These are phyloP conservation scores for Coniosporium tulheliwenetii DNA, from an alignment of 2,329 filamentous ascomycete species.

Conservation along the genomic window DNA sequence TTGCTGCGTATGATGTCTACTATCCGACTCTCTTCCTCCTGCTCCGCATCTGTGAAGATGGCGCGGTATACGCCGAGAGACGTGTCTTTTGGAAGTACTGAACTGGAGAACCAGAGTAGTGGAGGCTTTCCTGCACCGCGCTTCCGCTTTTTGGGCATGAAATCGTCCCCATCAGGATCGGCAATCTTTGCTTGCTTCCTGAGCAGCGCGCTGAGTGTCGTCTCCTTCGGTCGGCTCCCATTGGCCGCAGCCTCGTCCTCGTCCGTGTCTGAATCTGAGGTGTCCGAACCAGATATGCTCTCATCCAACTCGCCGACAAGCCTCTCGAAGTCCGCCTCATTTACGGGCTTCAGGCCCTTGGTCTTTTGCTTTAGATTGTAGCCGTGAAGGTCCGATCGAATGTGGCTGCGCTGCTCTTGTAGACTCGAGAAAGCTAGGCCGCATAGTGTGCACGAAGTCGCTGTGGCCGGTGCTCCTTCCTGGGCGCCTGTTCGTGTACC, in stretches of 20 bases:
- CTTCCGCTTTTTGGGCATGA: constrained; percentile 31
- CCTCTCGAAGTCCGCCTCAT: constrained; percentile 73
- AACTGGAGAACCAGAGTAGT: constrained; percentile 71
- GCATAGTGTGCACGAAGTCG: constrained; percentile 72
- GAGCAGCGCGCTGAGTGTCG: constrained; percentile 58
- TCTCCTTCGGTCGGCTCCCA: constrained; percentile 41
- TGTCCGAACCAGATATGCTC: constrained; percentile 74
- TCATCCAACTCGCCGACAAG: constrained; percentile 75
- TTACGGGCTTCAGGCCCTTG: constrained; percentile 53
- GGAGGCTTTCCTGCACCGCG: constrained; percentile 51
- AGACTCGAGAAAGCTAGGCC: constrained; percentile 54
- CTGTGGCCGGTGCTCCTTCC: constrained; percentile 32
- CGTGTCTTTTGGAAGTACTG: constrained; percentile 57
- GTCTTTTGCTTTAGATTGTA: constrained; percentile 93
- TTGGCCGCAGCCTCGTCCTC: constrained; percentile 43
- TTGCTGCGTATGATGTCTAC: constrained; percentile 58
- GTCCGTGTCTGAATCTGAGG: constrained; percentile 57
- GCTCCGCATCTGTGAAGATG: constrained; percentile 59
- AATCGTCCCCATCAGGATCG: constrained; percentile 34
- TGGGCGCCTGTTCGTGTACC: constrained; percentile 15
- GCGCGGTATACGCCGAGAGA: constrained; percentile 78
- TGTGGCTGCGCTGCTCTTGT: constrained; percentile 70
- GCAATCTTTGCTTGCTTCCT: constrained; percentile 70
- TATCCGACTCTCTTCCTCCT: constrained; percentile 44
- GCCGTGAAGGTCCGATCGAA: constrained; percentile 77